These are phyloP conservation scores for Blastobotrys malaysiensis DNA, from an alignment of 1,139 yeast species.

Conservation along the genomic window DNA sequence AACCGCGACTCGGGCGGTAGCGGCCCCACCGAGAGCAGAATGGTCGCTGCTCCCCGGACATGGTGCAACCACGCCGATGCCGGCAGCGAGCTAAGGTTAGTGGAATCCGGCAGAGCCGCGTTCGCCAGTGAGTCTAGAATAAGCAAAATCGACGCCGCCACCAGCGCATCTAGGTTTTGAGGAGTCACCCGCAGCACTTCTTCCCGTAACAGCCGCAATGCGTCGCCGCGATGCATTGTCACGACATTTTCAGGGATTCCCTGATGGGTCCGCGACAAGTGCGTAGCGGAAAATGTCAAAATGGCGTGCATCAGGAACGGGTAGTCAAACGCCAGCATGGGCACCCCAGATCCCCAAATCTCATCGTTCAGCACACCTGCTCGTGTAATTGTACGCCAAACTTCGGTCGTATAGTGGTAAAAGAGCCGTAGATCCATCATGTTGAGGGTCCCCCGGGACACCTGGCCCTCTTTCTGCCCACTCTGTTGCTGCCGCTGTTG, in stretches of 20 bases:
- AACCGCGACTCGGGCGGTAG: slow-evolving; percentile 57
- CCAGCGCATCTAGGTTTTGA: slow-evolving; percentile 86
- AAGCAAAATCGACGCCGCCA: slow-evolving; percentile 81
- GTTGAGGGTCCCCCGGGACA: slow-evolving; percentile 43
- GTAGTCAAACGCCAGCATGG: slow-evolving; percentile 78
- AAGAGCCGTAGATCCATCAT: slow-evolving; percentile 73
- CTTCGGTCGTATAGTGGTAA: slow-evolving; percentile 82
- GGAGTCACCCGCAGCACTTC: slow-evolving; percentile 80
- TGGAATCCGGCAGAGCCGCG: slow-evolving; percentile 62
- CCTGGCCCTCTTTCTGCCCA: slow-evolving; percentile 4
- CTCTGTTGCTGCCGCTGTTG: slow-evolving; percentile 22
- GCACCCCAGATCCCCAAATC: slow-evolving; percentile 85
- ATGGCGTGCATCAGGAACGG: slow-evolving; percentile 91
- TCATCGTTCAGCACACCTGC: slow-evolving; percentile 86
- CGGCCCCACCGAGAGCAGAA: slow-evolving; percentile 92
- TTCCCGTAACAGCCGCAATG: slow-evolving; percentile 69
- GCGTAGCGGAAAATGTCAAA: slow-evolving; percentile 88
- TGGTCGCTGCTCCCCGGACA: slow-evolving; percentile 95
- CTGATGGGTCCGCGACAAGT: slow-evolving; percentile 54
- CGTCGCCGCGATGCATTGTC: slow-evolving; percentile 83
- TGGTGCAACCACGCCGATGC: slow-evolving; percentile 97
- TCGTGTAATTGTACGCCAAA: slow-evolving; percentile 79
- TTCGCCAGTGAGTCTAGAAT: slow-evolving; percentile 93
- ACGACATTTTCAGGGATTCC: slow-evolving; percentile 74
- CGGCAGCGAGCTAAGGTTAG: slow-evolving; percentile 50